Evolutionary conservation across 805 yeast species (phyloP), one percentile per base, ranked within the genome.

Genomic region (Zygosaccharomyces lentus): DNA sequence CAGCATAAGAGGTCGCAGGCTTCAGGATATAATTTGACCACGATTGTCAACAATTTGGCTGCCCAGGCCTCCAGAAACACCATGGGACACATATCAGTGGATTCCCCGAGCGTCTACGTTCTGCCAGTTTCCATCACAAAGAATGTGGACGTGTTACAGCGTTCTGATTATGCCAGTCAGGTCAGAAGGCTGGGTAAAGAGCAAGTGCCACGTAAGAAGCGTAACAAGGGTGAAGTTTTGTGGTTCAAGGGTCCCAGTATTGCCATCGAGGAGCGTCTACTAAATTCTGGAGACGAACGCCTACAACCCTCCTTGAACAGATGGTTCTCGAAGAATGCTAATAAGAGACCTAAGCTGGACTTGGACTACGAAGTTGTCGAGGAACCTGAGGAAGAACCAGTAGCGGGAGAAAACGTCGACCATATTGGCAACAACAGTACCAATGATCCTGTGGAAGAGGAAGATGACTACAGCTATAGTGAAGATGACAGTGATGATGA

Each of bases 171-270:
- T 34, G 49, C 45, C 17, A 59, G 53, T 26, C 56, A 58, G 34
- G 37, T 50, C 8, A 59, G 61, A 46, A 47, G 61, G 30, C 36
- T 49, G 16, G 53, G 57, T 21, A 57, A 55, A 37, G 59, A 56
- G 13, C 58, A 59, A 36, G 48, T 57, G 12, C 52, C 51, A 24
- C 51, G 54, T 39, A 58, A 56, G 37, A 46, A 43, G 13, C 54
- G 52, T 17, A 50, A 52, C 16, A 51, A 58, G 30, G 71, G 71
- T 10, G 78, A 80, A 30, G 56, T 78, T 12, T 60, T 84, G 13
- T 84, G 89, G 86, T 83, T 78, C 61, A 73, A 82, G 55, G 78
- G 86, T 0, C 84, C 89, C 2, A 85, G 88, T 21, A 68, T 76
- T 9, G 66, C 71, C 25, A 58, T 77, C 15, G 58, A 67, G 5